Evolutionary conservation across 2,329 filamentous ascomycete species (phyloP), one percentile per base, ranked within the genome.

Genomic region (Hirsutella minnesotensis): DNA sequence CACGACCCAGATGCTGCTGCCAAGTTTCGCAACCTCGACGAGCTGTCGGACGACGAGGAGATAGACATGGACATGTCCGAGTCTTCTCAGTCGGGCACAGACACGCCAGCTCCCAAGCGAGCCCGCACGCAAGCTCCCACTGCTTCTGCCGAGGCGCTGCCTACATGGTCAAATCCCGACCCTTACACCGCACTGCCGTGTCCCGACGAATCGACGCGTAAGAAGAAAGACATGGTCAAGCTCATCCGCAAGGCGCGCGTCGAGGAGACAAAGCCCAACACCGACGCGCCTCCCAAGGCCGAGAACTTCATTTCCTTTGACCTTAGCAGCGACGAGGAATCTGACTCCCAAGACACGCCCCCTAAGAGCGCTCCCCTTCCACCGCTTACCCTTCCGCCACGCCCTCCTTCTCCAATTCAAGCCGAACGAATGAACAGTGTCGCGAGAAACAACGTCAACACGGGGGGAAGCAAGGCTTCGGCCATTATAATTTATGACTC

Each of bases 121-220:
- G 53, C 51, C 49, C 56, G 54, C 48, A 61, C 38, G 4, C 41
- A 53, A 9, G 51, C 51, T 2, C 47, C 57, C 4, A 48, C 54
- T 15, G 58, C 58, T 9, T 57, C 64, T n/a, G 67, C 61, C 19
- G 67, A 69, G 43, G 64, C 67, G 13, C 62, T 59, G 5, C 87
- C 88, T 3, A 88, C 84, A 60, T 96, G 90, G 90, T 95, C 88
- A 4, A 96, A 96, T 53, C 89, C 90, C 3, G 90, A 96, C 58
- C 88, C 89, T 0, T 95, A 96, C 62, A 94, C 86, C 5, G 84
- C 79, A 2, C 69, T 95, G 9, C 90, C 90, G 9, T 88, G 87
- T 7, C 77, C 81, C 0, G 83, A 89, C 49, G 83, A 88, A 43
- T 70, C 68, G 5, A 71, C 76, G 33, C 73, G 75, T 18, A 94